Percentiles rank a stretch among this genome's conserved stretches.
Conservation (phyloP, 1,284 basidiomycete species). For the Gomphus bonarii region DNA sequence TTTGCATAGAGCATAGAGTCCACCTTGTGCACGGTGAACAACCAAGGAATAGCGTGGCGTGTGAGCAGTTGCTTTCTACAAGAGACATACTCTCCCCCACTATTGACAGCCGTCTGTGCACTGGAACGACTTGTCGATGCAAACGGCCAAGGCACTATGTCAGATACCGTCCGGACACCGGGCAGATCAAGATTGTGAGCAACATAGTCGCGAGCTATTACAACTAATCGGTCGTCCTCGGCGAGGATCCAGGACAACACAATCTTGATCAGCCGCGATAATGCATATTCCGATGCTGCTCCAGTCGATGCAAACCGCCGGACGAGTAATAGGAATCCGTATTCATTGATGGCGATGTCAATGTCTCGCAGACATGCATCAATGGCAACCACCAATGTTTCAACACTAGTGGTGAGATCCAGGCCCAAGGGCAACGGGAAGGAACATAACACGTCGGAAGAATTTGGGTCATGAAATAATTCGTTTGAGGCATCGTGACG, state of each 20-base stretch:
- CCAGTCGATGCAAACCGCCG: constrained; percentile 64
- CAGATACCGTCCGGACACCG: constrained; percentile 43
- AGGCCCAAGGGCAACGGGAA: constrained; percentile 63
- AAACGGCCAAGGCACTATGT: constrained; percentile 40
- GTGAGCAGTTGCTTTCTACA: constrained; percentile 37
- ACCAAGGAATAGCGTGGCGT: constrained; percentile 52
- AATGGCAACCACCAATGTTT: constrained; percentile 59
- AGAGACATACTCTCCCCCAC: constrained; percentile 55
- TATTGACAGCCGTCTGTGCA: constrained; percentile 37
- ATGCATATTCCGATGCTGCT: constrained; percentile 56
- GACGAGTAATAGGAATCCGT: constrained; percentile 53
- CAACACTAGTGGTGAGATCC: constrained; percentile 62
- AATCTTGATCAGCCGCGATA: constrained; percentile 23
- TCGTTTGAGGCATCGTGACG: constrained; percentile 28
- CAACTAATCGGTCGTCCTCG: constrained; percentile 47
- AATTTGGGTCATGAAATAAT: constrained; percentile 27
- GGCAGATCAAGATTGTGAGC: constrained; percentile 44
- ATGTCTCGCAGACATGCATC: constrained; percentile 61
- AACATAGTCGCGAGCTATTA: constrained; percentile 53
- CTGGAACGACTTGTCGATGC: constrained; percentile 26
- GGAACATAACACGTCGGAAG: constrained; percentile 30
- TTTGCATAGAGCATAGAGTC: constrained; percentile 38
- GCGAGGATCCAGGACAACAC: constrained; percentile 19
- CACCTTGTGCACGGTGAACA: constrained; percentile 51
- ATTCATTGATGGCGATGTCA: constrained; percentile 64